Percentiles rank a stretch among this genome's conserved stretches.
phyloP scores from a whole-genome alignment of 345 rosid species.

The Eucalyptus curtisii region DNA sequence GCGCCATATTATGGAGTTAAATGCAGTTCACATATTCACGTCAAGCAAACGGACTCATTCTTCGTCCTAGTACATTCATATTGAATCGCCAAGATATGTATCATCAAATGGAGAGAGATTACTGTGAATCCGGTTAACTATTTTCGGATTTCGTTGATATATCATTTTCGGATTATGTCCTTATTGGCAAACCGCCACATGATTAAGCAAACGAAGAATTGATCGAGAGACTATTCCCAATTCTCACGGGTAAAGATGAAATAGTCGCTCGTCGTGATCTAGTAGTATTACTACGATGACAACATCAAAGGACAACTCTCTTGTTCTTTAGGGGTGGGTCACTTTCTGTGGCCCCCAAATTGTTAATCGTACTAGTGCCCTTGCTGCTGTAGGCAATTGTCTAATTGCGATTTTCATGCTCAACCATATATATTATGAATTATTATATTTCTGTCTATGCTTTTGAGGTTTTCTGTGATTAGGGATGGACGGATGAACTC shows the following conservation, averaged over 20 bases:
- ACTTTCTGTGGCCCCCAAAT: neutral
- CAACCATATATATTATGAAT: neutral
- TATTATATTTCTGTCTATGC: neutral
- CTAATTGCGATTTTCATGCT: neutral
- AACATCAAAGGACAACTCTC: neutral
- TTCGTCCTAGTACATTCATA: neutral
- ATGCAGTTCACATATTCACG: neutral
- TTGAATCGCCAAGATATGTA: neutral
- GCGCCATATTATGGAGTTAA: neutral
- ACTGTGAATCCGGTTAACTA: neutral
- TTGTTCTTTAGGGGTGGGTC: neutral
- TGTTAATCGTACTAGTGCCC: neutral
- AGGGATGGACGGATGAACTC: neutral
- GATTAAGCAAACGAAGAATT: neutral
- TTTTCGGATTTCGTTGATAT: neutral
- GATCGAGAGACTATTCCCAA: neutral
- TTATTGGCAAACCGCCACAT: neutral
- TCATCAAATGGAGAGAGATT: neutral
- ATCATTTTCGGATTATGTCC: neutral
- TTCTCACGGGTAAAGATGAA: neutral
- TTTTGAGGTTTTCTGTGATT: neutral
- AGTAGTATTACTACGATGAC: neutral
- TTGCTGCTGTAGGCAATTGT: neutral
- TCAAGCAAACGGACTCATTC: neutral
- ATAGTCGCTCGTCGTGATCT: neutral